A percentile compares a stretch with the other conserved stretches of the same genome.
Conservation (phyloP, 306 rosid genomes). For the Begonia loranthoides region DNA sequence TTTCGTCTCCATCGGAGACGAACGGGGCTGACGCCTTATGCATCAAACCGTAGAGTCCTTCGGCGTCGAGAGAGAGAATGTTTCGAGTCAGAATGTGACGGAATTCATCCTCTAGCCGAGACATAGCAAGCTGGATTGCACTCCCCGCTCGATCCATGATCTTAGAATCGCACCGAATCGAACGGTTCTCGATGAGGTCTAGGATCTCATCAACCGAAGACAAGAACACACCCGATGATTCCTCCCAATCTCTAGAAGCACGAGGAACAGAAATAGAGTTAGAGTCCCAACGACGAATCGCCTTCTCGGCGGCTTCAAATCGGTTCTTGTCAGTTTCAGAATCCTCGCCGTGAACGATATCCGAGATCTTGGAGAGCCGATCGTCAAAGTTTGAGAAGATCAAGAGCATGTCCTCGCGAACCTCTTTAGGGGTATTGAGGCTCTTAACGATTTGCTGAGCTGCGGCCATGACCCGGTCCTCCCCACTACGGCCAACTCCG, state of each 20-base stretch:
- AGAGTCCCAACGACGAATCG: conserved; percentile 57
- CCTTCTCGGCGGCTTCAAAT: conserved; percentile 61
- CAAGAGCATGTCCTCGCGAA: conserved; percentile 75
- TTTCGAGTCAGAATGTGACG: conserved; percentile 58
- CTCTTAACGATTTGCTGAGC: conserved; percentile 91
- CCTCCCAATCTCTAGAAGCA: conserved; percentile 40
- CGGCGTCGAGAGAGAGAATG: conserved; percentile 66
- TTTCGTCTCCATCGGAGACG: conserved; percentile 41
- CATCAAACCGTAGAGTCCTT: conserved; percentile 53
- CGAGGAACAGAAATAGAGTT: conserved; percentile 1
- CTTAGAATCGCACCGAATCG: conserved; percentile 37
- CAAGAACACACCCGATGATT: conserved; percentile 51
- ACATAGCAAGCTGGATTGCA: conserved; percentile 88
- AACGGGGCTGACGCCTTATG: conserved; percentile 54
- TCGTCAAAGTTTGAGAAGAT: conserved; percentile 84
- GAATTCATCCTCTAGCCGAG: conserved; percentile 82
- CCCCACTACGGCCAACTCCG: conserved; percentile 34
- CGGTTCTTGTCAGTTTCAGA: conserved; percentile 44
- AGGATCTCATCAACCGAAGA: conserved; percentile 75
- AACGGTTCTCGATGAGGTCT: conserved; percentile 42
- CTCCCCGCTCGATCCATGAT: conserved; percentile 67
- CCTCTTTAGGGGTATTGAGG: conserved; percentile 76
- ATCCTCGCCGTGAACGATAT: conserved; percentile 55
- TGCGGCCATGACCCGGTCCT: conserved; percentile 80
- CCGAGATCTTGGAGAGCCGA: conserved; percentile 63